Conservation (phyloP, 2,329 filamentous ascomycete genomes). For the Sclerotiophoma versabilis region DNA sequence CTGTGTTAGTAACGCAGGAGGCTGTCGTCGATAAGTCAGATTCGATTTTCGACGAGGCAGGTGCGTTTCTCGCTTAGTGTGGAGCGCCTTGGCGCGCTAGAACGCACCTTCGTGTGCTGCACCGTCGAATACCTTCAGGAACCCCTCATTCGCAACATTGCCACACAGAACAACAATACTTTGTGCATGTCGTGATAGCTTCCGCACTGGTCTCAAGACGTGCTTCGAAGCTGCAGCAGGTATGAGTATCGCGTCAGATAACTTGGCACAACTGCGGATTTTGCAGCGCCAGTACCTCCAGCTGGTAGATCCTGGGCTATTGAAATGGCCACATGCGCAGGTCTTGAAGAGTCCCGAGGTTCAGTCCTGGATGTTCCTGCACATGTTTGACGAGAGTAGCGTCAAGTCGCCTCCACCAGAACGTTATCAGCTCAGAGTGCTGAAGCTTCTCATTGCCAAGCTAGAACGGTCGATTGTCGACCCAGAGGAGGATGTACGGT, state of each 20-base stretch:
- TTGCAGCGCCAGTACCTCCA: slow-evolving; percentile 83
- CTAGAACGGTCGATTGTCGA: slow-evolving; percentile 79
- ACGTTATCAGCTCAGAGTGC: slow-evolving; percentile 72
- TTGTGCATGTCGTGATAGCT: not conserved
- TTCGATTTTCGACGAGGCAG: slow-evolving; percentile 10
- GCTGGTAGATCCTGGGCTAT: slow-evolving; percentile 65
- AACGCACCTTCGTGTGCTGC: slow-evolving; percentile 1
- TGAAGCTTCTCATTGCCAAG: slow-evolving; percentile 74
- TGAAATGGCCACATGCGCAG: slow-evolving; percentile 68
- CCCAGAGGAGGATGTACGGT: slow-evolving; percentile 85
- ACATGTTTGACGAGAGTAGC: slow-evolving; percentile 68
- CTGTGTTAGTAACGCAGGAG: slow-evolving; percentile 33
- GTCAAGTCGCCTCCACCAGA: slow-evolving; percentile 67
- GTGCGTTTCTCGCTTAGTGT: slow-evolving; percentile 20
- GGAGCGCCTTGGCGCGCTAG: slow-evolving; percentile 11
- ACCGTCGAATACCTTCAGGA: not conserved
- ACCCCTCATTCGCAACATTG: slow-evolving; percentile 4
- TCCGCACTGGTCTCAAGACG: not conserved
- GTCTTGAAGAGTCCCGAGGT: slow-evolving; percentile 66
- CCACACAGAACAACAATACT: not conserved
- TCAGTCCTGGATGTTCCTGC: slow-evolving; percentile 71
- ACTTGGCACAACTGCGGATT: slow-evolving; percentile 30
- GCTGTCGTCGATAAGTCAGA: slow-evolving; percentile 20
- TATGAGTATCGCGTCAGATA: slow-evolving; percentile 26
- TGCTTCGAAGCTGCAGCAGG: not conserved